phyloP scores from a whole-genome alignment of 352 stramenopile species.

The Phytophthora pini region DNA sequence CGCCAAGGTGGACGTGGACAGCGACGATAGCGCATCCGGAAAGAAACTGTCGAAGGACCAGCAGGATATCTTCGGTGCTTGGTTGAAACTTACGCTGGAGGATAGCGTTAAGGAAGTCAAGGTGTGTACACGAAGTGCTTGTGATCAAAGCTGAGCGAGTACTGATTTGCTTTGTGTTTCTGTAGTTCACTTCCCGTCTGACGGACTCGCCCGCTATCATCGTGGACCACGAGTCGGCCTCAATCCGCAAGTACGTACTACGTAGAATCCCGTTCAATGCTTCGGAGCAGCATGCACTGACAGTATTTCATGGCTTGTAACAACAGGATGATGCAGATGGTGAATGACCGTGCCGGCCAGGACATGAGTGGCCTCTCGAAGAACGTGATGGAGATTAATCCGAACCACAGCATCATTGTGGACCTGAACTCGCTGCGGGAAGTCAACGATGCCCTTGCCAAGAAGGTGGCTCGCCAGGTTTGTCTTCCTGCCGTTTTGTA shows the following conservation, averaged over 20 bases:
- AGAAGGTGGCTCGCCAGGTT: constrained; percentile 86
- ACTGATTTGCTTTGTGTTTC: constrained; percentile 7
- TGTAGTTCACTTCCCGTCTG: constrained; percentile 90
- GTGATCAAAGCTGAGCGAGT: background rate
- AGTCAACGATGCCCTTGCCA: constrained; percentile 81
- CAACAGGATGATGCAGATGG: constrained; percentile 97
- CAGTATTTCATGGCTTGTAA: background rate
- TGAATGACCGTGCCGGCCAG: constrained; percentile 88
- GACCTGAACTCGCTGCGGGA: constrained; percentile 91
- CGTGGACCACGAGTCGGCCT: constrained; percentile 97
- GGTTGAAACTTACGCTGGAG: constrained; percentile 93
- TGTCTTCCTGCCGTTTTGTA: constrained; percentile 10
- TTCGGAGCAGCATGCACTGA: constrained; percentile 7
- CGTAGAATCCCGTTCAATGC: background rate
- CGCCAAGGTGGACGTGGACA: constrained; percentile 93
- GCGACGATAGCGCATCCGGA: constrained; percentile 46
- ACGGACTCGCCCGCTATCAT: constrained; percentile 98
- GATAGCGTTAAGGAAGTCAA: constrained; percentile 91
- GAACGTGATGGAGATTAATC: constrained; percentile 99
- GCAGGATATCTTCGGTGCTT: constrained; percentile 91
- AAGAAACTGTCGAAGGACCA: constrained; percentile 89
- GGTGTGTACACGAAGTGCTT: constrained; percentile 26
- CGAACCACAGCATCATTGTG: constrained; percentile 96
- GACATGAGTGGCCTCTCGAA: constrained; percentile 72
- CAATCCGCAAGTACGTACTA: constrained; percentile 90